Evolutionary conservation across 768 basidiomycete genomes (phyloP), one percentile per base, ranked within the genome.

Genomic region (Fomitopsis pulvina): DNA sequence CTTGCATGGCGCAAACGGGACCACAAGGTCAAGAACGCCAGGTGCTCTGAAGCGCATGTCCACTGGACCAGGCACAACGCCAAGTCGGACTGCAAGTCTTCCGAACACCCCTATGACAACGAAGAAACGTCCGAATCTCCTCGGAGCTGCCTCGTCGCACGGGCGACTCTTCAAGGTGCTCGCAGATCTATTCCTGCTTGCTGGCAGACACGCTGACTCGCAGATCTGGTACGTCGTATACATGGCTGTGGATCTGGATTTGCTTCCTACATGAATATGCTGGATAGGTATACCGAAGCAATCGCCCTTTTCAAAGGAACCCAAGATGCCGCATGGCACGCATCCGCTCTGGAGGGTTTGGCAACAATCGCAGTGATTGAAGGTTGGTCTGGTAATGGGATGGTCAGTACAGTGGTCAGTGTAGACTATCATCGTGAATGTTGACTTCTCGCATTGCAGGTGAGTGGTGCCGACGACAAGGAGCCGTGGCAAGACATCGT

Each of bases 241-340:
- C 18, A 55, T 18, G 7, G 0, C 5, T 14, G 11, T n/a, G 2
- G 20, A 3, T 18, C 6, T 22, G 14, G n/a, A 18, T 27, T 11
- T 14, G 5, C 27, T 22, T 20, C 18, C 20, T 37, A 14, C 10
- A n/a, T 12, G 12, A 20, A 12, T 44, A 10, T 4, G 8, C 29
- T 14, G 48, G 52, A 27, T 59, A 92, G 89, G 81, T 98, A 92
- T 66, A 78, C 81, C 46, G 93, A 98, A 70, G 86, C 92, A 11
- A 68, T 92, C 16, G 76, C 76, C 27, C 63, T 88, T n/a, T 82
- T 92, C 58, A 88, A 85, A 65, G 72, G 73, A 1, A 75, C 80
- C 7, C 79, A 81, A 48, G 95, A 97, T 65, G 67, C 78, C 21
- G 73, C 87, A 24, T 99, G 95, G 95, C 87, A 93, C 63, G 95